Evolutionary conservation across 139 green algal genomes (phyloP).

Genomic region (Eudorina sp.): DNA sequence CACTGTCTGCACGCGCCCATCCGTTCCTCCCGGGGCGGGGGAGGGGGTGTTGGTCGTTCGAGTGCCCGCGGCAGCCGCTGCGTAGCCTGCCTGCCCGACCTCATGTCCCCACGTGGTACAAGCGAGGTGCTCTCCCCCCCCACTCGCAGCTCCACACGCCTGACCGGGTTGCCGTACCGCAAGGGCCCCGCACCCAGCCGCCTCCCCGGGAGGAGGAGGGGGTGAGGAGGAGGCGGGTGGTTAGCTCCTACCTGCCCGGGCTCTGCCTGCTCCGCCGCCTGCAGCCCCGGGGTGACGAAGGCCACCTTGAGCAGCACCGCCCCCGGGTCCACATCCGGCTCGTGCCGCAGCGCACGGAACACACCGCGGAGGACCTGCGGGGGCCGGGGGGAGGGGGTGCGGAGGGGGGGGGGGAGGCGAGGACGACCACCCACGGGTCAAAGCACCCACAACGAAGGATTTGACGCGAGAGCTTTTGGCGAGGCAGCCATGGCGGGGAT

Average conservation of each 20-base stretch:
- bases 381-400: neutral
- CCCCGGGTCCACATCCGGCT: neutral
- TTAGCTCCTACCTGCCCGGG: slow-evolving; percentile 55
- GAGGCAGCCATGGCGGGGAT: too few relatives aligned
- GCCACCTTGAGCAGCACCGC: slow-evolving; percentile 88
- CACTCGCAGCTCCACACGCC: too few relatives aligned
- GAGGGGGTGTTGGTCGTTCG: too few relatives aligned
- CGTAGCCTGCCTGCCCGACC: too few relatives aligned
- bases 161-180: too few relatives aligned
- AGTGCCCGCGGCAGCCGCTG: too few relatives aligned
- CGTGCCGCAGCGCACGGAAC: neutral
- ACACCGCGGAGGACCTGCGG: slow-evolving; percentile 27
- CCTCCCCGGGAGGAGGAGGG: neutral
- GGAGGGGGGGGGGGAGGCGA: neutral
- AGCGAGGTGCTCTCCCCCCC: too few relatives aligned
- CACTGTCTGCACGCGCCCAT: too few relatives aligned
- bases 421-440: neutral
- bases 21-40: too few relatives aligned
- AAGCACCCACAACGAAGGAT: neutral
- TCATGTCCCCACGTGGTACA: too few relatives aligned
- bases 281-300: slow-evolving; percentile 93
- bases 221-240: neutral
- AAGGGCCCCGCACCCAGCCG: too few relatives aligned
- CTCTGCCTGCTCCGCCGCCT: slow-evolving; percentile 69
- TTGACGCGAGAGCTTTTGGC: too few relatives aligned